Conservation (phyloP, 768 basidiomycete species). For the Scleroderma citrinum region DNA sequence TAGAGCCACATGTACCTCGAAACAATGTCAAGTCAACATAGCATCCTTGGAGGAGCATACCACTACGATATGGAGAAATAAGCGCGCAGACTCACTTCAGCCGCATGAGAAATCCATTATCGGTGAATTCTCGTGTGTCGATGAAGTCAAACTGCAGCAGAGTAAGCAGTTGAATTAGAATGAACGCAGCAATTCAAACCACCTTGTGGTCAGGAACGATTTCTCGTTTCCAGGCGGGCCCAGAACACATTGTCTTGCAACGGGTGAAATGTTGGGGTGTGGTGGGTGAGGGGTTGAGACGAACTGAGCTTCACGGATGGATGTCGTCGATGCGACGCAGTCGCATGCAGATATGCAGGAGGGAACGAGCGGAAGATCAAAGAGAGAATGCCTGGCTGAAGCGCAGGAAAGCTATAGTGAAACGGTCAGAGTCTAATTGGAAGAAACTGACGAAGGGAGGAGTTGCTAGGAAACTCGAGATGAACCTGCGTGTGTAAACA, state of each 20-base stretch:
- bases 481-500: background rate
- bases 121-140: constrained; percentile 87
- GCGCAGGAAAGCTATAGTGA: constrained; percentile 2
- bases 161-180: background rate
- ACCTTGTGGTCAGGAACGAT: constrained; percentile 98
- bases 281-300: constrained; percentile 16
- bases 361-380: constrained; percentile 17
- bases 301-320: constrained; percentile 10
- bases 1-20: constrained; percentile 89
- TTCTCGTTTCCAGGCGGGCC: constrained; percentile 93
- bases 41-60: background rate
- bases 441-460: background rate
- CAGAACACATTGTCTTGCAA: constrained; percentile 35
- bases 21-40: constrained; percentile 7
- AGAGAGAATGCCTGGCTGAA: constrained; percentile 15
- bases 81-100: constrained; percentile 53
- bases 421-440: background rate
- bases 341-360: constrained; percentile 23
- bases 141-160: constrained; percentile 86
- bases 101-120: constrained; percentile 82
- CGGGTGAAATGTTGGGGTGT: constrained; percentile 16
- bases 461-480: constrained; percentile 2
- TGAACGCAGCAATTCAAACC: constrained; percentile 11
- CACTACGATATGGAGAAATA: no score
- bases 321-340: constrained; percentile 26